phyloP scores from a whole-genome alignment of 345 rosid genomes.

The Acer yangbiense region DNA sequence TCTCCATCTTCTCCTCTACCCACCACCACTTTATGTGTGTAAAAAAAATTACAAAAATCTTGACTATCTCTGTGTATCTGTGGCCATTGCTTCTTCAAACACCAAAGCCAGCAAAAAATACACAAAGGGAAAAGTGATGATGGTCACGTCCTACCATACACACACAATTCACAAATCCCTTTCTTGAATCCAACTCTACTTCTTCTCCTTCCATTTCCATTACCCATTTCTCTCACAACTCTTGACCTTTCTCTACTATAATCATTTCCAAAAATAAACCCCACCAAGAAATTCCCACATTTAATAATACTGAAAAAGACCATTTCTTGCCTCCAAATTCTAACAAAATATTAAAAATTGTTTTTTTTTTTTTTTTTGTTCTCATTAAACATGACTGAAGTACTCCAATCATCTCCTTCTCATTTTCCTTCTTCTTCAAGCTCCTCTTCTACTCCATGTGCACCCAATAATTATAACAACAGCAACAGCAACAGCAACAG shows the following conservation, averaged over 20 bases:
- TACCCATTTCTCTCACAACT: slow-evolving; percentile 1
- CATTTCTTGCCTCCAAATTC: slow-evolving; percentile 43
- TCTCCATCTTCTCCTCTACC: slow-evolving; percentile 16
- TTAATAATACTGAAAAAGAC: slow-evolving; percentile 23
- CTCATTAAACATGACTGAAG: slow-evolving; percentile 64
- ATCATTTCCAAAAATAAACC: slow-evolving; percentile 15
- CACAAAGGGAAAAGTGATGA: slow-evolving; percentile 38
- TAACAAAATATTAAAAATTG: slow-evolving; percentile 19
- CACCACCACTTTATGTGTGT: neutral
- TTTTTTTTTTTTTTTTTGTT: neutral
- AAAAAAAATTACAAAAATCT: slow-evolving; percentile 1
- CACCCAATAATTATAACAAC: slow-evolving; percentile 45
- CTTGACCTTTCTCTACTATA: slow-evolving; percentile 13
- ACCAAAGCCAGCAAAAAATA: slow-evolving; percentile 21
- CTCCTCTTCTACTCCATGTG: slow-evolving; percentile 63
- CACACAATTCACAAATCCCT: slow-evolving; percentile 27
- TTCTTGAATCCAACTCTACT: slow-evolving; percentile 87
- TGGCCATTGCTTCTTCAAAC: slow-evolving; percentile 36
- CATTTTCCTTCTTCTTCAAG: slow-evolving; percentile 94
- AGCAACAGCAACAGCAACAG: slow-evolving; percentile 23
- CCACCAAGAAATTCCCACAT: slow-evolving; percentile 21
- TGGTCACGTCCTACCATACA: slow-evolving; percentile 65
- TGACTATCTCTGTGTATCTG: neutral
- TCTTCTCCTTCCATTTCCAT: slow-evolving; percentile 27
- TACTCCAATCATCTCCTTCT: slow-evolving; percentile 69